Conservation (phyloP, 768 basidiomycete species). For the Serendipita sp. region DNA sequence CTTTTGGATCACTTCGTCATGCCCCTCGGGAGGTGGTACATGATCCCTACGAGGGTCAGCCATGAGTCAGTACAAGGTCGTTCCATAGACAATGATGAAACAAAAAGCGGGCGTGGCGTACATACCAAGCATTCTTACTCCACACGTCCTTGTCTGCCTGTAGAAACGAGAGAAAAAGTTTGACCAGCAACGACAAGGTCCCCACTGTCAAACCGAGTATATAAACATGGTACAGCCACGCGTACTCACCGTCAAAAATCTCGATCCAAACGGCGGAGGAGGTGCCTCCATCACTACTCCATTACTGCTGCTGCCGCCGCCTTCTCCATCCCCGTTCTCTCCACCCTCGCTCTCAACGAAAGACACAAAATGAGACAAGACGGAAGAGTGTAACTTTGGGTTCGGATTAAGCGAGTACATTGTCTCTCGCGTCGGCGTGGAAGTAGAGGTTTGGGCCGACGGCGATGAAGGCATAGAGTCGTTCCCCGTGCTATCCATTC, state of each 20-base stretch:
- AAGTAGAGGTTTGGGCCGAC: too few relatives aligned
- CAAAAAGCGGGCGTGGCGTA: not conserved
- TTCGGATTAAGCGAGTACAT: conserved; percentile 6
- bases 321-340: not conserved
- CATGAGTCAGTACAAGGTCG: too few relatives aligned
- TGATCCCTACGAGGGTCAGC: conserved; percentile 39
- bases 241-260: conserved; percentile 43
- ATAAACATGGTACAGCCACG: conserved; percentile 4
- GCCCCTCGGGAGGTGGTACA: conserved; percentile 69
- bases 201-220: not conserved
- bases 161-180: too few relatives aligned
- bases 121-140: conserved; percentile 63
- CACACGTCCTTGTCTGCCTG: conserved; percentile 48
- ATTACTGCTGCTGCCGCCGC: not conserved
- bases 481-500: too few relatives aligned
- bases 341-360: not conserved
- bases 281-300: not conserved
- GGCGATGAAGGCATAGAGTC: too few relatives aligned
- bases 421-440: conserved; percentile 6
- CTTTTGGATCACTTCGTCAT: conserved; percentile 51
- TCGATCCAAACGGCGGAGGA: conserved; percentile 54
- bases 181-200: too few relatives aligned
- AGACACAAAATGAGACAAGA: not conserved
- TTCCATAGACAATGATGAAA: not conserved
- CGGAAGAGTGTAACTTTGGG: conserved; percentile 6